A percentile compares a stretch with the other conserved stretches of the same genome.
Evolutionary conservation across 192 early-diverging fungal genomes (phyloP).

Genomic region (Coemansia sp.): DNA sequence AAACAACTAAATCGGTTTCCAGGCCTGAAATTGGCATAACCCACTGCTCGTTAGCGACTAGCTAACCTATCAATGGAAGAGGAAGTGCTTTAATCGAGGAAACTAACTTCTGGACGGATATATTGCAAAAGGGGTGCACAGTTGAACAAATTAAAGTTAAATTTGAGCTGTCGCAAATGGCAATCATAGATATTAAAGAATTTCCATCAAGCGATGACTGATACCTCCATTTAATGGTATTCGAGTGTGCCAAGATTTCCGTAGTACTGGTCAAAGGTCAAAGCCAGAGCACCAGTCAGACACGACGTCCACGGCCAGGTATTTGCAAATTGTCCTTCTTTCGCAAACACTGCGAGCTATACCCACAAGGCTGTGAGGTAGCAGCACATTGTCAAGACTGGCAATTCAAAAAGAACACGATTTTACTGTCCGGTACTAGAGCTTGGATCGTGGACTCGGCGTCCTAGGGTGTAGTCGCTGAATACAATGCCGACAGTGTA

Average conservation of each 20-base stretch:
- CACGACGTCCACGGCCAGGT: slow-evolving; percentile 20
- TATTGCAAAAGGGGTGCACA: slow-evolving; percentile 12
- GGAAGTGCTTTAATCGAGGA: no score
- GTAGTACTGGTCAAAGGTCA: slow-evolving; percentile 57
- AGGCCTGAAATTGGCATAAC: no score
- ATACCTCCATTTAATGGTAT: slow-evolving; percentile 50
- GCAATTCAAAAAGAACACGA: no score
- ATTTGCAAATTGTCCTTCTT: slow-evolving; percentile 47
- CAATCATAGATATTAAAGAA: neutral
- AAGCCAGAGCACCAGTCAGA: slow-evolving; percentile 52
- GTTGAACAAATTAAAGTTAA: slow-evolving; percentile 8
- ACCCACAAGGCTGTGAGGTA: neutral
- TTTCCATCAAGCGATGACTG: slow-evolving; percentile 17
- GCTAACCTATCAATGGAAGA: no score
- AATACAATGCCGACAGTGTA: no score
- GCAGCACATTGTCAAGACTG: no score
- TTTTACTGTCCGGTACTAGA: no score
- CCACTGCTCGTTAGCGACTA: no score
- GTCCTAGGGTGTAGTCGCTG: slow-evolving; percentile 11
- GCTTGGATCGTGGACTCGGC: slow-evolving; percentile 27
- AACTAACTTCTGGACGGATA: no score
- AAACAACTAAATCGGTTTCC: no score
- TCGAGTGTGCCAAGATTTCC: slow-evolving; percentile 13
- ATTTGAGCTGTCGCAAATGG: slow-evolving; percentile 36
- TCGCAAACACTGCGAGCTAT: neutral